Base-by-base conservation (phyloP, 208 protist genomes). In the Strigomonas culicis region DNA sequence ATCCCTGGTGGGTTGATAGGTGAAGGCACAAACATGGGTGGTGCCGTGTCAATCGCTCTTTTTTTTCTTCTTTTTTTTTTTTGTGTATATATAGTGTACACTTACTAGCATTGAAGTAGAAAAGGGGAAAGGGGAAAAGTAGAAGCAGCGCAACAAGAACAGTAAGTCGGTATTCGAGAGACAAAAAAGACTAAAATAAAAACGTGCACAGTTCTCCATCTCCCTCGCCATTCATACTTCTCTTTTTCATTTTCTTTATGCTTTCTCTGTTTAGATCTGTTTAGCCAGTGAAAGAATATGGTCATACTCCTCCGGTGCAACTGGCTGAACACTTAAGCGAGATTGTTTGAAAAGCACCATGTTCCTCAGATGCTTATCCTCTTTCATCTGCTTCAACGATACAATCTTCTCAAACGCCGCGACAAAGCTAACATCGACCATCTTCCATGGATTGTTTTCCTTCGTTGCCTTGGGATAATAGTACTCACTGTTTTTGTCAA, bases 361-460 rank as follows among this genome's bases (percentile, higher is more conserved):
- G 15, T 72, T 66, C 27, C 68, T 44, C 50, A 94, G 70, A 50
- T 68, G 59, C 21, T 74, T 77, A 11, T 82, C 77, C 39, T 43
- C 63, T 55, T 86, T 88, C 70, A 94, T 70, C 27, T 74, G 64
- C 10, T 83, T 61, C 30, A 94, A 58, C 0, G 76, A 66, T 36
- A 94, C 67, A 0, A 85, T 56, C 15, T 70, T 52, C n/a, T 71
- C 28, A 75, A 87, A 88, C 65, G 87, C 86, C 15, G 75, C 68
- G 36, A 79, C 80, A 77, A 94, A 94, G 43, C 69, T 61, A 3
- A 94, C 79, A 47, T 94, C 84, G 4, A 94, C 87, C 87, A 94
- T 94, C 70, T 86, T 65, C 87, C 87, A 94, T 30, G 84, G 83
- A 55, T 90, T 90, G 32, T 87, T 87, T 44, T 82, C 76, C 34